These are phyloP conservation scores for Gossypium longicalyx DNA, from an alignment of 345 rosid species.

Conservation along the genomic window DNA sequence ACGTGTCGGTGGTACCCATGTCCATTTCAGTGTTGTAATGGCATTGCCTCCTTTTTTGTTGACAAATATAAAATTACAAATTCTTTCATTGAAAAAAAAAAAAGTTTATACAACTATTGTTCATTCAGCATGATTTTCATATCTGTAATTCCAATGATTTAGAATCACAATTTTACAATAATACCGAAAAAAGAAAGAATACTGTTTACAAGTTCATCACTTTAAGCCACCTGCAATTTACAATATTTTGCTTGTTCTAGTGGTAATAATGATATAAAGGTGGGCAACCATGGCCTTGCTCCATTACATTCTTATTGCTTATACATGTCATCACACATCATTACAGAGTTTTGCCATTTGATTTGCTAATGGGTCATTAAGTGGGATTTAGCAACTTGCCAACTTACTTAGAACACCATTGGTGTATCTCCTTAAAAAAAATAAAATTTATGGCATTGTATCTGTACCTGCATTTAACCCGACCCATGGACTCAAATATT, in stretches of 20 bases:
- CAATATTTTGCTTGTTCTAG: not conserved
- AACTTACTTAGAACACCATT: not conserved
- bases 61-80: constrained; percentile 28
- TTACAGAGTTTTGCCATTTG: not conserved
- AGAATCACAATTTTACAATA: constrained; percentile 2
- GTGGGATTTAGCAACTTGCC: not conserved
- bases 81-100: constrained; percentile 47
- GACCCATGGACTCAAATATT: too few relatives aligned
- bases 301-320: constrained; percentile 18
- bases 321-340: constrained; percentile 17
- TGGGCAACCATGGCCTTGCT: too few relatives aligned
- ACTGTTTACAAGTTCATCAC: not conserved
- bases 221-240: not conserved
- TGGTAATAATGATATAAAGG: too few relatives aligned
- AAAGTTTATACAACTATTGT: constrained; percentile 21
- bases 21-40: constrained; percentile 61
- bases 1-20: constrained; percentile 57
- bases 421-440: not conserved
- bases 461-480: too few relatives aligned
- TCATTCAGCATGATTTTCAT: constrained; percentile 1
- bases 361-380: too few relatives aligned
- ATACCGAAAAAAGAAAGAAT: not conserved
- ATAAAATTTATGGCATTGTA: too few relatives aligned
- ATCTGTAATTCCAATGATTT: constrained; percentile 15
- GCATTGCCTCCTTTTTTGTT: constrained; percentile 22